These are phyloP conservation scores for Apiotrichum domesticum DNA, from an alignment of 1,284 basidiomycete species.

Conservation along the genomic window DNA sequence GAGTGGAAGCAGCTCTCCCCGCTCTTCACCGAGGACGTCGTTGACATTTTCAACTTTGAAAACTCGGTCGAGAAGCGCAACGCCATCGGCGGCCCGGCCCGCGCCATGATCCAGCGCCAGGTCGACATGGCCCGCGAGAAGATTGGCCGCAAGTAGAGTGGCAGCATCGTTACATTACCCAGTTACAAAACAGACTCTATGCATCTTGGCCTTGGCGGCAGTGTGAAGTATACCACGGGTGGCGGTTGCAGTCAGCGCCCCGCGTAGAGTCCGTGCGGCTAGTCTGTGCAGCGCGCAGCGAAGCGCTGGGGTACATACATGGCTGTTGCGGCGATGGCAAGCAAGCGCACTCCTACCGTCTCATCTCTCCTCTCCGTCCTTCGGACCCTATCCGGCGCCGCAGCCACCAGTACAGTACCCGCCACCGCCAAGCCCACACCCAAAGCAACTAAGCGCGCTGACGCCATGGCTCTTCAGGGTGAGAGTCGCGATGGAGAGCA, in stretches of 20 bases:
- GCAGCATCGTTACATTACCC: neutral
- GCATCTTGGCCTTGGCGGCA: no score
- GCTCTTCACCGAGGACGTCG: constrained; percentile 76
- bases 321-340: no score
- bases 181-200: no score
- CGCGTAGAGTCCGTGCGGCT: no score
- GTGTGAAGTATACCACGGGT: no score
- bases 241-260: no score
- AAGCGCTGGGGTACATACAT: no score
- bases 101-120: constrained; percentile 78
- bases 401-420: constrained; percentile 47
- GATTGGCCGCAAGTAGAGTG: constrained; percentile 1
- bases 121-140: constrained; percentile 58
- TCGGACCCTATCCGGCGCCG: neutral
- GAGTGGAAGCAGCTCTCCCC: constrained; percentile 72
- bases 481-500: constrained; percentile 75
- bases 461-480: constrained; percentile 67
- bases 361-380: no score
- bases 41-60: constrained; percentile 83
- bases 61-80: constrained; percentile 89
- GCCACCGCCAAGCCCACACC: constrained; percentile 61
- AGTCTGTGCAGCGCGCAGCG: no score
- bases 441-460: constrained; percentile 71
- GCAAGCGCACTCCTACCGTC: no score
- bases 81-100: constrained; percentile 86